These are phyloP conservation scores for Phytomonas francai DNA, from an alignment of 208 protist species.

Conservation along the genomic window DNA sequence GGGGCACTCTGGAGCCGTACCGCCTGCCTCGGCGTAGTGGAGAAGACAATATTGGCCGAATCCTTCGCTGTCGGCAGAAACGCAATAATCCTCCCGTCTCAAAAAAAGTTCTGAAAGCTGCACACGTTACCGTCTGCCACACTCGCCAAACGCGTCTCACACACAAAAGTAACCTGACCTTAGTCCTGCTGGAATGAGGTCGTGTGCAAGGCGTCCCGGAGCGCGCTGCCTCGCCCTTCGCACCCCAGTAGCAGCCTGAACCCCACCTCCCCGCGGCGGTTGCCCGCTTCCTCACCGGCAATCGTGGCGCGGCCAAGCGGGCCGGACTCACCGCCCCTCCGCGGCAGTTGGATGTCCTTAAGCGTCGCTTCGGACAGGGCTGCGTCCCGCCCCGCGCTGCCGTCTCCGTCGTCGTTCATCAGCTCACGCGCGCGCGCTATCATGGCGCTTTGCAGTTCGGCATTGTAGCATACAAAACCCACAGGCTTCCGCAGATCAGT, in stretches of 20 bases:
- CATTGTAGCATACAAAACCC: slow-evolving; percentile 76
- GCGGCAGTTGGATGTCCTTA: slow-evolving; percentile 31
- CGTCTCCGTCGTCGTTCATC: neutral
- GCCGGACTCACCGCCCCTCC: slow-evolving; percentile 30
- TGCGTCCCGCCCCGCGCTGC: slow-evolving; percentile 17
- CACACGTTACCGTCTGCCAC: slow-evolving; percentile 72
- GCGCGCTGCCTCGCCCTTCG: slow-evolving; percentile 65
- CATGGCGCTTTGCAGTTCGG: slow-evolving; percentile 59
- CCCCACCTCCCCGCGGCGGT: slow-evolving; percentile 15
- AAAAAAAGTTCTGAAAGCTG: slow-evolving; percentile 86
- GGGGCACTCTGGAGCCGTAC: slow-evolving; percentile 36
- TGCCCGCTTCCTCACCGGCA: slow-evolving; percentile 2
- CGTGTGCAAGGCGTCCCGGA: slow-evolving; percentile 55
- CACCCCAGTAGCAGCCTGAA: slow-evolving; percentile 75
- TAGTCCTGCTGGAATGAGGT: slow-evolving; percentile 73
- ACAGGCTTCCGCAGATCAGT: slow-evolving; percentile 69
- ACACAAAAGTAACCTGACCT: slow-evolving; percentile 73
- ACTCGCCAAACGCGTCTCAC: slow-evolving; percentile 57
- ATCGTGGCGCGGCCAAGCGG: slow-evolving; percentile 19
- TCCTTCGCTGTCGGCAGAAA: slow-evolving; percentile 70
- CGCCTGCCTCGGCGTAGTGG: slow-evolving; percentile 59
- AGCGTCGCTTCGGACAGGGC: slow-evolving; percentile 51
- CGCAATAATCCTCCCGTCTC: slow-evolving; percentile 77
- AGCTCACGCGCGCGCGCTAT: slow-evolving; percentile 39
- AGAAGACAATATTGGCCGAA: slow-evolving; percentile 80